Conservation (phyloP, 2,329 filamentous ascomycete genomes). For the Cytospora schulzeri region DNA sequence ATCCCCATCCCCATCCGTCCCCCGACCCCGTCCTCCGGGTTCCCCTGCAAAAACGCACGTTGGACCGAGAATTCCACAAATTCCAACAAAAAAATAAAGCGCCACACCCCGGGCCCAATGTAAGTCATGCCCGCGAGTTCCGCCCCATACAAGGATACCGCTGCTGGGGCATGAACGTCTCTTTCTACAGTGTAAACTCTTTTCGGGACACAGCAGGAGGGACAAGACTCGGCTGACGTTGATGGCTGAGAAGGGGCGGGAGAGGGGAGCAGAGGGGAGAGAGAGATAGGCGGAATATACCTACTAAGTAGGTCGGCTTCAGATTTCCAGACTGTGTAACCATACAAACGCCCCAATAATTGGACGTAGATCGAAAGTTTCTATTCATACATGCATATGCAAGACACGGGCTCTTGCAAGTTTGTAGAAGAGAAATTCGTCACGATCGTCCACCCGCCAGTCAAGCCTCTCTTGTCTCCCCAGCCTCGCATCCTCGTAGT, state of each 20-base stretch:
- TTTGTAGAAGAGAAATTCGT: too few species aligned
- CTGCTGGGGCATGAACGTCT: background rate
- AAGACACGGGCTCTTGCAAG: too few species aligned
- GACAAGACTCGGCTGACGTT: background rate
- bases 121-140: background rate
- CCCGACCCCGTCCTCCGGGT: background rate
- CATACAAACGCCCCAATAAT: too few species aligned
- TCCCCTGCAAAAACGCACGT: background rate
- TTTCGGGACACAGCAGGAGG: background rate
- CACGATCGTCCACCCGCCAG: too few species aligned
- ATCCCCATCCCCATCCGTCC: background rate
- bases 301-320: too few species aligned
- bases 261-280: background rate
- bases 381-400: too few species aligned
- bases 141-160: background rate
- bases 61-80: background rate
- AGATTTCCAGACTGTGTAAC: too few species aligned
- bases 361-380: too few species aligned
- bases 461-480: too few species aligned
- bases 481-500: too few species aligned
- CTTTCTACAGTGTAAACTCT: background rate
- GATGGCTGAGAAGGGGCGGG: background rate
- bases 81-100: background rate
- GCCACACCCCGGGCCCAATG: constrained; percentile 1
- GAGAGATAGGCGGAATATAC: background rate